phyloP scores from a whole-genome alignment of 768 basidiomycete species.

The Boletus vermiculosoides region DNA sequence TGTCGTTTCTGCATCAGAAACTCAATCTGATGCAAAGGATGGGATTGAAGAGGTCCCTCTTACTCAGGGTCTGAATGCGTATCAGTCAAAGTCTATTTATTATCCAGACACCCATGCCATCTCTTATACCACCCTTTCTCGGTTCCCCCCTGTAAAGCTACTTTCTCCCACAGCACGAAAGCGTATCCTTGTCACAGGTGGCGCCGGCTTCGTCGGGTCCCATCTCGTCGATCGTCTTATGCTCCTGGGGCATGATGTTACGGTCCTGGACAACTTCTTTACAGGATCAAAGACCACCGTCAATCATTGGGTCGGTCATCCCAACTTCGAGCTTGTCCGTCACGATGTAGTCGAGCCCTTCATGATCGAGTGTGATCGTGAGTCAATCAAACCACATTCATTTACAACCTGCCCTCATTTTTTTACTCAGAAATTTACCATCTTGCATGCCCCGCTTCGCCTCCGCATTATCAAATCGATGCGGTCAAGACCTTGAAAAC shows the following conservation, averaged over 20 bases:
- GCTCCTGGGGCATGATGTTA: constrained; percentile 97
- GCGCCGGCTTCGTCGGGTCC: constrained; percentile 98
- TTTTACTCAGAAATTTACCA: constrained; percentile 86
- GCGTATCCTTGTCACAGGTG: constrained; percentile 92
- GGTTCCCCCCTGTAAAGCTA: constrained; percentile 91
- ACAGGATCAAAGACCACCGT: constrained; percentile 98
- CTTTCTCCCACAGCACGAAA: constrained; percentile 76
- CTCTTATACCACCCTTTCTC: constrained; percentile 88
- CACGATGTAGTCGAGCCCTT: constrained; percentile 98
- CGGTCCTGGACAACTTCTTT: constrained; percentile 98
- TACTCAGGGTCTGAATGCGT: constrained; percentile 44
- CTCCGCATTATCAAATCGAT: constrained; percentile 97
- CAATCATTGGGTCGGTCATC: constrained; percentile 94
- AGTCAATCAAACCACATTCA: constrained; percentile 23
- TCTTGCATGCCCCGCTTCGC: constrained; percentile 95
- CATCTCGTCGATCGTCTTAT: constrained; percentile 97
- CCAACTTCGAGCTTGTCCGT: constrained; percentile 97
- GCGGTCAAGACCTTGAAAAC: constrained; percentile 98
- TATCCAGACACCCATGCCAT: constrained; percentile 77
- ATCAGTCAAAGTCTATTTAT: constrained; percentile 85
- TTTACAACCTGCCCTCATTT: background rate
- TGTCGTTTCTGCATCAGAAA: constrained; percentile 43
- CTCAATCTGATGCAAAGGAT: constrained; percentile 39
- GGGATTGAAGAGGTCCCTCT: constrained; percentile 39
- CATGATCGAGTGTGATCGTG: constrained; percentile 98